A percentile compares a stretch with the other conserved stretches of the same genome.
These are phyloP conservation scores for Phytophthora sansomeana DNA, from an alignment of 352 stramenopile species.

Conservation along the genomic window DNA sequence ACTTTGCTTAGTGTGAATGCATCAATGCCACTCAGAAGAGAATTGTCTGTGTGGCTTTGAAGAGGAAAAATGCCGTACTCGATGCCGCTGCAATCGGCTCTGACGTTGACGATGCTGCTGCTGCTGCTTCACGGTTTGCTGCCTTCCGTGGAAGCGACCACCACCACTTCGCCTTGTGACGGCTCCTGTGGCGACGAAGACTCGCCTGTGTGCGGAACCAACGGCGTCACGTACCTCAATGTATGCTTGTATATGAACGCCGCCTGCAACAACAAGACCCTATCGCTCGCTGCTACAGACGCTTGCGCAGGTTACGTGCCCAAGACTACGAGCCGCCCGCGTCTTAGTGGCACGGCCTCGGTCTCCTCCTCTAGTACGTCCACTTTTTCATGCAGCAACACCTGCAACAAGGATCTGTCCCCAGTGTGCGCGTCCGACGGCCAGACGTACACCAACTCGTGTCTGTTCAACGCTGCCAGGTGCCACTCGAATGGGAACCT, in stretches of 20 bases:
- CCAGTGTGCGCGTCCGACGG: constrained; percentile 45
- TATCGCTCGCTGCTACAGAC: constrained; percentile 17
- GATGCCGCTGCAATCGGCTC: constrained; percentile 4
- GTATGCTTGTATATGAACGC: constrained; percentile 43
- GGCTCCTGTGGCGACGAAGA: constrained; percentile 10
- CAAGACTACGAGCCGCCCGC: background rate
- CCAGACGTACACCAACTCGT: constrained; percentile 47
- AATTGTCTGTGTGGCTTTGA: background rate
- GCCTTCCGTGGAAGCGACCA: constrained; percentile 4
- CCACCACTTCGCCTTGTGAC: constrained; percentile 1
- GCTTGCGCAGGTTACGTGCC: constrained; percentile 10
- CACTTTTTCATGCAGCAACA: constrained; percentile 11
- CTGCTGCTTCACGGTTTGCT: constrained; percentile 15
- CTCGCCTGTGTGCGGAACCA: constrained; percentile 44
- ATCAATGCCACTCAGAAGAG: background rate
- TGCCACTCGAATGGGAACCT: constrained; percentile 35
- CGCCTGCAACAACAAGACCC: constrained; percentile 33
- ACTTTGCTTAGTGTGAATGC: background rate
- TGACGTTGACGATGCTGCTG: constrained; percentile 20
- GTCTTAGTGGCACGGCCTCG: background rate
- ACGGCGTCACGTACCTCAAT: constrained; percentile 45
- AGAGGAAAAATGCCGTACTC: constrained; percentile 4
- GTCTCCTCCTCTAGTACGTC: background rate
- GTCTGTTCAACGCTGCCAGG: constrained; percentile 35
- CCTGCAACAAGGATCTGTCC: constrained; percentile 23